Conservation (phyloP, 176 grass and related monocot genomes). For the Raddia distichophylla region DNA sequence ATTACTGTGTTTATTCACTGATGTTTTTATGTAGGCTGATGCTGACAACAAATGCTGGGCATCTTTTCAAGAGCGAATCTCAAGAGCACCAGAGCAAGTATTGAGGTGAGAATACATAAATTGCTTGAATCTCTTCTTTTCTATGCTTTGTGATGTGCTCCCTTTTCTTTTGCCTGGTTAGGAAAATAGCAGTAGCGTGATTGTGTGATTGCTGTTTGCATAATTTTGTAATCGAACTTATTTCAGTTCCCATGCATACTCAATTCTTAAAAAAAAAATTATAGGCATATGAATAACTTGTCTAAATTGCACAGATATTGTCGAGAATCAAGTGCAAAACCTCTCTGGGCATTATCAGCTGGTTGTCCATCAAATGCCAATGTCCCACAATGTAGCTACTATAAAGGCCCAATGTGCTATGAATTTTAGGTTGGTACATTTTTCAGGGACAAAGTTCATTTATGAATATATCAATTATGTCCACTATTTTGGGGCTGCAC, state of each 20-base stretch:
- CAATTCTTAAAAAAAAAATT: background rate
- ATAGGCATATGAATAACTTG: background rate
- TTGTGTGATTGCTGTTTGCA: background rate
- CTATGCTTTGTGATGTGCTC: conserved; percentile 15
- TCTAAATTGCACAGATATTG: conserved; percentile 67
- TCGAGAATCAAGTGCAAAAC: conserved; percentile 69
- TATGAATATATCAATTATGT: conserved; percentile 13
- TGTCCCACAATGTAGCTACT: conserved; percentile 74
- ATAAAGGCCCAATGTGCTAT: conserved; percentile 74
- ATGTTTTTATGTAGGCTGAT: conserved; percentile 69
- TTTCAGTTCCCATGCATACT: conserved; percentile 22
- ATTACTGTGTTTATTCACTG: conserved; percentile 31
- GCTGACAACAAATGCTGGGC: conserved; percentile 89
- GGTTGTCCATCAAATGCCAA: conserved; percentile 60
- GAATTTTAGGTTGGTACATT: conserved; percentile 89
- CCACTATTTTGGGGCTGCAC: background rate
- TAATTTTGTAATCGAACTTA: background rate
- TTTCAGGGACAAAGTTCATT: background rate
- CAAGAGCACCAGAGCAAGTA: conserved; percentile 72
- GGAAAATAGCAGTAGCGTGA: conserved; percentile 5
- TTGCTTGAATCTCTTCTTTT: conserved; percentile 29
- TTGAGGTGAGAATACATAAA: conserved; percentile 63
- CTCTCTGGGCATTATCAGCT: conserved; percentile 75
- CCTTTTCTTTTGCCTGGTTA: background rate
- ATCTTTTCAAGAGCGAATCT: conserved; percentile 80